Conservation (phyloP, 371 early-diverging fungal genomes). For the Syncephalastrum contaminatum region DNA sequence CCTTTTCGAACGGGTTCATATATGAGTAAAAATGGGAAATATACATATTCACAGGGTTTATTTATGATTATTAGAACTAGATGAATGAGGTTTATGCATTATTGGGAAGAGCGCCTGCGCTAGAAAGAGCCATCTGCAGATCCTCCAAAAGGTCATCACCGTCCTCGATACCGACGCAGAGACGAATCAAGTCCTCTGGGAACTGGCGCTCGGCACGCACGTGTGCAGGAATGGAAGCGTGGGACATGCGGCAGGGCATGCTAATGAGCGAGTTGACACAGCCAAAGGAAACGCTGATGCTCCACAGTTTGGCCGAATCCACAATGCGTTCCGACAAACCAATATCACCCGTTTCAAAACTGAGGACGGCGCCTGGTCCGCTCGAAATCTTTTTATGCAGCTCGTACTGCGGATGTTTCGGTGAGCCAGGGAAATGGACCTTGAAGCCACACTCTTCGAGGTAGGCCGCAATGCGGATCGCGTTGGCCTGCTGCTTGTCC, state of each 20-base stretch:
- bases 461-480: slow-evolving; percentile 75
- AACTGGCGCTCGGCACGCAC: slow-evolving; percentile 82
- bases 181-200: slow-evolving; percentile 93
- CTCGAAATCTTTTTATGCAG: slow-evolving; percentile 75
- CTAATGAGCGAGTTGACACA: slow-evolving; percentile 96
- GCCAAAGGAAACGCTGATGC: slow-evolving; percentile 94
- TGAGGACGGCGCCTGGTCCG: slow-evolving; percentile 94
- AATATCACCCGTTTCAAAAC: slow-evolving; percentile 89
- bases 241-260: slow-evolving; percentile 98
- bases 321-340: slow-evolving; percentile 82
- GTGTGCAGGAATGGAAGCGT: slow-evolving; percentile 92
- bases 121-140: slow-evolving; percentile 71
- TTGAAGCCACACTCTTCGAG: slow-evolving; percentile 77
- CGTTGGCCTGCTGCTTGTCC: slow-evolving; percentile 81
- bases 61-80: too few relatives aligned
- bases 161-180: slow-evolving; percentile 98
- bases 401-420: slow-evolving; percentile 85
- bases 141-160: slow-evolving; percentile 90
- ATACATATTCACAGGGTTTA: too few relatives aligned
- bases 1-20: too few relatives aligned
- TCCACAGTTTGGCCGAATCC: slow-evolving; percentile 82
- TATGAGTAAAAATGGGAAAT: too few relatives aligned
- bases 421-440: slow-evolving; percentile 89
- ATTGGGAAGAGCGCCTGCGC: slow-evolving; percentile 68
- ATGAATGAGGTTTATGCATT: not conserved